Evolutionary conservation across 495 filamentous ascomycete species (phyloP).

Genomic region (Aspergillus heteromorphus): DNA sequence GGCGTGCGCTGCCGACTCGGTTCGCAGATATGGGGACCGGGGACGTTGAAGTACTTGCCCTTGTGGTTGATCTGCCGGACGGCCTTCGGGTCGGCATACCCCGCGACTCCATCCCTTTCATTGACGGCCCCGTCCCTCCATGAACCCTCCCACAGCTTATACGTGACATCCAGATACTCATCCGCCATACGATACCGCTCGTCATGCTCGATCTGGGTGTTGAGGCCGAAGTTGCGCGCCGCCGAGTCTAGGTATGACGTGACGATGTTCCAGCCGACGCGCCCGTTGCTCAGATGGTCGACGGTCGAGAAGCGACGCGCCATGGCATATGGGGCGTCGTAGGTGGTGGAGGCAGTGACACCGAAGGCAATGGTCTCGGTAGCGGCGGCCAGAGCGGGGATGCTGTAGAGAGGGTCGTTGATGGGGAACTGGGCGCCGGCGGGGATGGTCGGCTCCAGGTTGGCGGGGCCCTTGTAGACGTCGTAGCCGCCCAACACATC

Average conservation of each 20-base stretch:
- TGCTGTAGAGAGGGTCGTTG: conserved; percentile 45
- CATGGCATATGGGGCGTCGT: conserved; percentile 65
- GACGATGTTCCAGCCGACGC: conserved; percentile 64
- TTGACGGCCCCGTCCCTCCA: conserved; percentile 61
- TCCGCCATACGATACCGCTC: conserved; percentile 63
- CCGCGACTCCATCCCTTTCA: conserved; percentile 26
- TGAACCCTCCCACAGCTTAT: conserved; percentile 63
- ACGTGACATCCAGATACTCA: conserved; percentile 63
- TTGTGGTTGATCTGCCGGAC: conserved; percentile 61
- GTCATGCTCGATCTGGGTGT: conserved; percentile 59
- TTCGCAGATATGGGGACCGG: conserved; percentile 60
- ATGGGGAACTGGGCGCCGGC: conserved; percentile 65
- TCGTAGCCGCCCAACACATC: conserved; percentile 56
- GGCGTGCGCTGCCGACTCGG: conserved; percentile 65
- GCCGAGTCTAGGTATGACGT: conserved; percentile 62
- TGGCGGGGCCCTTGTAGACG: conserved; percentile 54
- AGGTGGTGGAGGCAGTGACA: conserved; percentile 62
- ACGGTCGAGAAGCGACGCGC: conserved; percentile 60
- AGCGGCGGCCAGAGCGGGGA: conserved; percentile 40
- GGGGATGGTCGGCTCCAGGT: conserved; percentile 52
- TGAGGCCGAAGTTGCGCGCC: conserved; percentile 53
- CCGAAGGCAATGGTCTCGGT: conserved; percentile 63
- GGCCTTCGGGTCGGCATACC: conserved; percentile 52
- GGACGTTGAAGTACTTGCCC: conserved; percentile 61
- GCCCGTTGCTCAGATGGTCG: conserved; percentile 62